Evolutionary conservation across 495 filamentous ascomycete genomes (phyloP), one percentile per base, ranked within the genome.

Genomic region (Tetracladium setigerum): DNA sequence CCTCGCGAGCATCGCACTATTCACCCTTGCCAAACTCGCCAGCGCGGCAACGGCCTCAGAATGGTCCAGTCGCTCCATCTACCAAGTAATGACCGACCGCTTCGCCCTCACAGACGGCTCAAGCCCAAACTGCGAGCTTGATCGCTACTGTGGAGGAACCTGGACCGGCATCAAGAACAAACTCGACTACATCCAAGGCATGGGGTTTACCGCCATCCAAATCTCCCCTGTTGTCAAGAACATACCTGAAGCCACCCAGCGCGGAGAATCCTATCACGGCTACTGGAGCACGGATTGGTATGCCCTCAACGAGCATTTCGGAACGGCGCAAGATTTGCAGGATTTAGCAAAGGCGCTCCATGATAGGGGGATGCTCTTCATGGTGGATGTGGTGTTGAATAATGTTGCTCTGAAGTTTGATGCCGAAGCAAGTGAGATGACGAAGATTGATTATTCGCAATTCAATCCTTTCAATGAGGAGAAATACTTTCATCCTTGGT

Each of bases 191-290:
- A 86, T 91, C 58, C 75, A 87, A 56, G 70, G 71, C 45, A 84
- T 91, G 80, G 85, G 87, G 12, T 90, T 91, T 53, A 83, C 82
- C 33, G 84, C 86, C 17, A 71, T 89, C 36, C 89, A 84, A 85
- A 90, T 89, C 40, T 83, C 81, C 0, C 86, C 84, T 0, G 67
- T 89, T 10, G 83, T 82, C 13, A 64, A 68, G 31, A 74, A 86
- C 43, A 59, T 86, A 14, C 3, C 3, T 12, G 13, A 18, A 2
- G 5, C 39, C 24, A 41, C 39, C 12, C 38, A 52, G 0, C 69
- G 78, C 44, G 77, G 79, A 14, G 55, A 59, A 5, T 72, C 78
- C 5, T 88, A 83, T 50, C 83, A 87, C 47, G 83, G 84, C 6
- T 88, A 83, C 61, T 87, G 82, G 83, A 78, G 81, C n/a, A 70